Conservation (phyloP, 345 rosid species). For the Kandelia obovata region DNA sequence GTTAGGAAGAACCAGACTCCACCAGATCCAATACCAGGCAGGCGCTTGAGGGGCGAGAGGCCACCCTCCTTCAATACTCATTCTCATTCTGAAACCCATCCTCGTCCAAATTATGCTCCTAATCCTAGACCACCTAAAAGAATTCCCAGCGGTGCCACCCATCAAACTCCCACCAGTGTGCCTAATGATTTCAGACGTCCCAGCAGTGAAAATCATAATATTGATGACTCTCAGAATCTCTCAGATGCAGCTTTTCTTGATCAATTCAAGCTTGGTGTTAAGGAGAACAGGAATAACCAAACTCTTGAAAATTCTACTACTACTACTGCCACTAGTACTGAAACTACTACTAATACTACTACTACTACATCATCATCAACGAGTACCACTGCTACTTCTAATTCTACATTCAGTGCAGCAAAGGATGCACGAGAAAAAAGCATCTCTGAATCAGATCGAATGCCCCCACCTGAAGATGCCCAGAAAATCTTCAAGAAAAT, state of each 20-base stretch:
- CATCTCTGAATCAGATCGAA: background rate
- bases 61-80: background rate
- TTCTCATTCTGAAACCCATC: background rate
- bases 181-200: background rate
- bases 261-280: conserved; percentile 18
- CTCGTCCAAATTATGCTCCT: background rate
- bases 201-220: no score
- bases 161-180: background rate
- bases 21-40: conserved; percentile 19
- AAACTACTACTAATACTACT: background rate
- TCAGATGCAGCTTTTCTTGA: conserved; percentile 24
- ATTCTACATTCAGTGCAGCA: background rate
- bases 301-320: background rate
- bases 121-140: background rate
- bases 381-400: no score
- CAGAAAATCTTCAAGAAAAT: conserved; percentile 69
- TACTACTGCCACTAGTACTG: background rate
- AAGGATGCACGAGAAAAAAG: background rate
- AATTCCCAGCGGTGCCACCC: background rate
- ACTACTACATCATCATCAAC: background rate
- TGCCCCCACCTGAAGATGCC: conserved; percentile 15
- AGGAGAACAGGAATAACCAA: background rate
- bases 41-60: conserved; percentile 14
- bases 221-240: background rate
- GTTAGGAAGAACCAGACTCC: background rate